Conservation (phyloP, 495 filamentous ascomycete genomes). For the Neurospora sp. region DNA sequence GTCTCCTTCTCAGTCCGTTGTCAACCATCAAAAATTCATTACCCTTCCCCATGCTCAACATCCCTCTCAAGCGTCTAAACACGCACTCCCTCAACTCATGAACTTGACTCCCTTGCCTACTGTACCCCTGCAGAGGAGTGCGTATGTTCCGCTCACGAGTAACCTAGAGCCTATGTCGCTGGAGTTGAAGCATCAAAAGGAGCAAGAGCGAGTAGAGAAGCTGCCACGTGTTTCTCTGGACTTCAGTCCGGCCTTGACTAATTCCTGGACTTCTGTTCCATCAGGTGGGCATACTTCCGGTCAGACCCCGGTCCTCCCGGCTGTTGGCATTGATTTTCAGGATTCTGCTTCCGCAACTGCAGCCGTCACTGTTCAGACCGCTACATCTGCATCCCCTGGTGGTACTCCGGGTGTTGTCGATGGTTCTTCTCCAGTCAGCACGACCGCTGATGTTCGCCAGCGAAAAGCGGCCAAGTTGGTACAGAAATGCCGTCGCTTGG, state of each 20-base stretch:
- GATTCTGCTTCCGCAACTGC: neutral
- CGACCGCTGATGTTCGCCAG: neutral
- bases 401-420: neutral
- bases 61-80: neutral
- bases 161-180: neutral
- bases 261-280: neutral
- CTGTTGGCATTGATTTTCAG: neutral
- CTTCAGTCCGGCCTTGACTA: neutral
- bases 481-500: neutral
- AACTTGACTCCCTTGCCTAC: fast-evolving
- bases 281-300: neutral
- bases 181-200: neutral
- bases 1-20: neutral
- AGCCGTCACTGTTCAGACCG: neutral
- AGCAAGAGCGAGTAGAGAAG: neutral
- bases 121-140: neutral
- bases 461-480: neutral
- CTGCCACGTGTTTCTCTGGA: neutral
- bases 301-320: neutral
- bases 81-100: neutral
- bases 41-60: neutral
- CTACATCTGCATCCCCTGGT: neutral
- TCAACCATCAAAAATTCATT: neutral
- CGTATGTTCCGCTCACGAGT: neutral
- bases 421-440: neutral